phyloP scores from a whole-genome alignment of 73 alveolate genomes.

The Tetrahymena malaccensis region DNA sequence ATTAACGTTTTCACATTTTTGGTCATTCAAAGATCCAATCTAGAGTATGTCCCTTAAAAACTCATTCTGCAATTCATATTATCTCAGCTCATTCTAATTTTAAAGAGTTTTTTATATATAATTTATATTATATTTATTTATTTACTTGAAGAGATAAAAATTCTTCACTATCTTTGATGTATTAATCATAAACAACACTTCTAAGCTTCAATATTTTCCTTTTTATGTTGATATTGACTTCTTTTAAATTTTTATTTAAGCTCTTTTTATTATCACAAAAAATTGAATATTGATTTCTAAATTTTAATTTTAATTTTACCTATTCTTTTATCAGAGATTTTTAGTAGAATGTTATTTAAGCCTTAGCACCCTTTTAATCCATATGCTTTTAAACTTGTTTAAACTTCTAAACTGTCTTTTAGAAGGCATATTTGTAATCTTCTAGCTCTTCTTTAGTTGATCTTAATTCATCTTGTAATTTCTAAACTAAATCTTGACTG shows the following conservation, averaged over 20 bases:
- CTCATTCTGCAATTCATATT: background rate
- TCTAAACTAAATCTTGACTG: background rate
- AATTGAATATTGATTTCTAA: background rate
- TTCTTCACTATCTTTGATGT: background rate
- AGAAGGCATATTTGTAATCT: background rate
- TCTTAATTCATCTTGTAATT: background rate
- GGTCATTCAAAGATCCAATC: background rate
- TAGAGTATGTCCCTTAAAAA: background rate
- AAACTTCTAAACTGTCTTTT: background rate
- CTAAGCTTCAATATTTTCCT: background rate
- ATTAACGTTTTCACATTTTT: background rate
- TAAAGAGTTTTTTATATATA: background rate
- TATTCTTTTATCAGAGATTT: background rate
- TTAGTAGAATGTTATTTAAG: background rate
- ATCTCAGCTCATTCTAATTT: background rate
- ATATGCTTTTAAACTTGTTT: background rate
- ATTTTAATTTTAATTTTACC: background rate
- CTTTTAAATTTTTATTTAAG: background rate
- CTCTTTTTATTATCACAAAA: background rate
- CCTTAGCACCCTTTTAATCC: background rate
- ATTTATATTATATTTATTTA: background rate
- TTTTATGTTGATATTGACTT: background rate
- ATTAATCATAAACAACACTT: background rate
- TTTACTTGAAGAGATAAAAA: background rate
- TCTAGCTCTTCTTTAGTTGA: background rate